Base-by-base conservation (phyloP, 1,139 yeast species). In the Taphrina populina region DNA sequence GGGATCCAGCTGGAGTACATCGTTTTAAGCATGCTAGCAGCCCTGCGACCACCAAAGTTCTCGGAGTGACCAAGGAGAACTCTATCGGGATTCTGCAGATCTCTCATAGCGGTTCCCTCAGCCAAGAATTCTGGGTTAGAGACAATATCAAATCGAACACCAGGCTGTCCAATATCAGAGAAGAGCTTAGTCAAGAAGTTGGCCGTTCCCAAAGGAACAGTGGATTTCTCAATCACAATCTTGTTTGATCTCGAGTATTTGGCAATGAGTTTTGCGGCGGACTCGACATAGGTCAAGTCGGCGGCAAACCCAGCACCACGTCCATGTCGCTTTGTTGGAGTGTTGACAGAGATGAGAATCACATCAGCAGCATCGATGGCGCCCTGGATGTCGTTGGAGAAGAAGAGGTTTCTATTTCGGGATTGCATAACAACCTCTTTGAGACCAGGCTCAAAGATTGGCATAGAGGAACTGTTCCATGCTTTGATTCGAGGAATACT, bases 201-300 rank as follows among this genome's bases (percentile, higher is more conserved):
- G 26, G 68, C 68, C 17, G 68, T 65, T 52, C 67, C 60, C 57
- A 67, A 65, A 19, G 68, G 68, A 13, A 65, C 68, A 19, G 68
- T 65, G 26, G 66, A 63, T 58, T 65, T 65, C 56, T 65, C 68
- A 36, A 65, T 68, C 23, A 65, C 66, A 37, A 65, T 65, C 54
- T 65, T 65, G 61, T 63, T 64, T 15, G 65, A 59, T 20, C 61
- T 60, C 11, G 68, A 65, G 7, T 64, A 62, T 56, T 59, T 61
- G 34, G 68, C 68, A 52, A 65, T 65, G 55, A 62, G 65, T 13
- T 67, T 63, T 15, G 68, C 65, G 27, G 68, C 68, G 21, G 63
- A 49, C 61, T 65, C 68, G 45, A 65, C 61, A 37, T 58, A 62
- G 19, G 66, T 66, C 43, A 62, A 11, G 11, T 8, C 20, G 13